phyloP scores from a whole-genome alignment of 2,329 filamentous ascomycete genomes.

The Teratosphaeriaceae sp. region DNA sequence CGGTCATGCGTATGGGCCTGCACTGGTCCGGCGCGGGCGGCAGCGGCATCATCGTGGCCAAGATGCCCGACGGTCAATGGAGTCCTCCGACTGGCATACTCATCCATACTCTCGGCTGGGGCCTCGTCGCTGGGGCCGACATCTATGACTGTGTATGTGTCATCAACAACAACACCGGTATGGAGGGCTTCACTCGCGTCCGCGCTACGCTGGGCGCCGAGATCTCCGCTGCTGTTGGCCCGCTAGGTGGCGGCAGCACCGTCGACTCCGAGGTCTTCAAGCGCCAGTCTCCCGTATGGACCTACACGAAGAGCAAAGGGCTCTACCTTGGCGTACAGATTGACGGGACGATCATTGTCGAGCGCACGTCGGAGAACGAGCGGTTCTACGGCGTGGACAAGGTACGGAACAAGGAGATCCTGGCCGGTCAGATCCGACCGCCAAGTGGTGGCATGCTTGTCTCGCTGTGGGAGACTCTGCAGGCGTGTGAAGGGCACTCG shows the following conservation, averaged over 20 bases:
- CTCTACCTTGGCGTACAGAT: constrained; percentile 80
- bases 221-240: constrained; percentile 67
- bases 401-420: constrained; percentile 54
- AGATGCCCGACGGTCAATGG: constrained; percentile 79
- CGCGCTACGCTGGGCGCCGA: constrained; percentile 75
- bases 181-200: constrained; percentile 75
- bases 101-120: constrained; percentile 77
- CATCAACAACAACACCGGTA: constrained; percentile 76
- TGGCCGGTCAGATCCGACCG: constrained; percentile 50
- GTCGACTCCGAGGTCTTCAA: constrained; percentile 62
- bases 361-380: constrained; percentile 76
- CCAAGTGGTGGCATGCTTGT: constrained; percentile 45
- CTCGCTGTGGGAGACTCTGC: constrained; percentile 71
- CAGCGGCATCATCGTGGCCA: constrained; percentile 75
- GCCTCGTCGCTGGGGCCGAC: constrained; percentile 82
- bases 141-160: constrained; percentile 92
- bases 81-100: constrained; percentile 84
- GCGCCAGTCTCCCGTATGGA: constrained; percentile 64
- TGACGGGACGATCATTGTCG: constrained; percentile 77
- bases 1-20: constrained; percentile 84
- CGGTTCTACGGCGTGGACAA: constrained; percentile 64
- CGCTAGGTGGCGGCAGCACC: constrained; percentile 67
- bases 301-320: constrained; percentile 80
- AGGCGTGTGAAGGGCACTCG: constrained; percentile 72
- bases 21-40: constrained; percentile 88